Percentiles rank a stretch among this genome's conserved stretches.
phyloP scores from a whole-genome alignment of 2,329 filamentous ascomycete species.

The Colletotrichum liaoningense region DNA sequence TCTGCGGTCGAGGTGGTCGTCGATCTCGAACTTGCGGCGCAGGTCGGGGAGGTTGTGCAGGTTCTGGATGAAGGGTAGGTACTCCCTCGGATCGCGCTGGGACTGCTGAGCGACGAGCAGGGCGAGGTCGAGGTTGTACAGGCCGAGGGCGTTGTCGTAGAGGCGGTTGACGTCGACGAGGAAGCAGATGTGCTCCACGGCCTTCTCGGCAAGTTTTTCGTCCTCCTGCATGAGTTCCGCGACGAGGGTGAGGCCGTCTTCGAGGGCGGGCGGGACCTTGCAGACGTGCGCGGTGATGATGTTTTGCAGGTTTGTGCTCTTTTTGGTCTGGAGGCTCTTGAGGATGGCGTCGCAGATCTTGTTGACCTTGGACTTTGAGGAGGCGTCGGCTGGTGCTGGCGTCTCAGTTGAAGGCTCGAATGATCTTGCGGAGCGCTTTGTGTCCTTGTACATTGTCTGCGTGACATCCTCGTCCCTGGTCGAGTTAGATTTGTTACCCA shows the following conservation, averaged over 20 bases:
- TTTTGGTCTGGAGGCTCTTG: constrained; percentile 70
- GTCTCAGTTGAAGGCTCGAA: constrained; percentile 32
- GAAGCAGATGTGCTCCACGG: constrained; percentile 97
- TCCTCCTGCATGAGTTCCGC: constrained; percentile 78
- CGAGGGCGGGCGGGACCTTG: constrained; percentile 90
- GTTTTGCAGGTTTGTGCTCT: constrained; percentile 81
- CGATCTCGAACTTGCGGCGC: constrained; percentile 84
- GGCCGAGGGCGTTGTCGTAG: constrained; percentile 88
- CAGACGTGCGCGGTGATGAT: constrained; percentile 95
- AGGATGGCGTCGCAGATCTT: constrained; percentile 88
- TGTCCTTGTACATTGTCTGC: constrained; percentile 93
- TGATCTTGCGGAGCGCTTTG: constrained; percentile 57
- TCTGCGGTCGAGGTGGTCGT: constrained; percentile 84
- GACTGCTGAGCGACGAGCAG: constrained; percentile 94
- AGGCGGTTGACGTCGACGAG: constrained; percentile 92
- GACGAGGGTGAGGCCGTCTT: constrained; percentile 84
- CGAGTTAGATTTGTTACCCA: constrained; percentile 40
- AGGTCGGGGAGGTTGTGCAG: constrained; percentile 79
- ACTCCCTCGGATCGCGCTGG: constrained; percentile 94
- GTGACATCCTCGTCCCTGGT: constrained; percentile 88
- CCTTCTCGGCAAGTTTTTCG: constrained; percentile 81
- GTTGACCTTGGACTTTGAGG: constrained; percentile 77
- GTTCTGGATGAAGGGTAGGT: constrained; percentile 91
- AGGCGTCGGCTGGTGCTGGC: constrained; percentile 27
- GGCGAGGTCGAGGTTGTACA: constrained; percentile 92